Evolutionary conservation across 345 rosid species (phyloP).

Genomic region (Euphorbia pulcherrima): DNA sequence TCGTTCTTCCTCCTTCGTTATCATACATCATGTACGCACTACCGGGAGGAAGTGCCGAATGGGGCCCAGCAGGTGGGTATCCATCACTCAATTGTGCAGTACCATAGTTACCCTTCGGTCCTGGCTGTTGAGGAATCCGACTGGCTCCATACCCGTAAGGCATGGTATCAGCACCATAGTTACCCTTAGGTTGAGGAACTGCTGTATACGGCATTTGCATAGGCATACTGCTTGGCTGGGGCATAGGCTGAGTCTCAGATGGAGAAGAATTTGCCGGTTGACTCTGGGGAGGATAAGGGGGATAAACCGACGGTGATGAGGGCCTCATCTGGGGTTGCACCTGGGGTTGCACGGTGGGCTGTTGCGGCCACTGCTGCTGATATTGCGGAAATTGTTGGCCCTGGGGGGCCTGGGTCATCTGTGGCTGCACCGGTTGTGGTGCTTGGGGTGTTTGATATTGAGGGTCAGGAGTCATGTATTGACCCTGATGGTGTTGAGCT

Average conservation of each 20-base stretch:
- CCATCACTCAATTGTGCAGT: conserved; percentile 60
- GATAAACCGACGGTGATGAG: conserved; percentile 51
- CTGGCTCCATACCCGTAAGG: conserved; percentile 71
- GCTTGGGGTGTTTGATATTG: conserved; percentile 65
- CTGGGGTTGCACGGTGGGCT: conserved; percentile 44
- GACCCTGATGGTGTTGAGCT: conserved; percentile 48
- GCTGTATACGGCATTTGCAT: conserved; percentile 72
- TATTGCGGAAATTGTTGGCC: conserved; percentile 59
- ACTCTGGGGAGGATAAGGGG: conserved; percentile 49
- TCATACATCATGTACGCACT: conserved; percentile 75
- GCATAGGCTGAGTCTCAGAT: conserved; percentile 36
- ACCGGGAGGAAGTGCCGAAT: conserved; percentile 48
- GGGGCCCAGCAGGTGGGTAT: conserved; percentile 53
- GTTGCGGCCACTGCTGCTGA: conserved; percentile 77
- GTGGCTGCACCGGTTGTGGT: conserved; percentile 53
- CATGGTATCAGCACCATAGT: conserved; percentile 45
- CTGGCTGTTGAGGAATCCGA: conserved; percentile 62
- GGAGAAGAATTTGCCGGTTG: conserved; percentile 60
- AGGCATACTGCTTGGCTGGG: conserved; percentile 52
- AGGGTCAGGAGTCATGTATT: conserved; percentile 51
- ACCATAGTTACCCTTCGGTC: conserved; percentile 55
- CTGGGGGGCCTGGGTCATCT: conserved; percentile 38
- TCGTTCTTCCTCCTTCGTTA: conserved; percentile 49
- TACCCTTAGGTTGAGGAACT: conserved; percentile 60
- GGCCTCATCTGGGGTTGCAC: conserved; percentile 66